phyloP scores from a whole-genome alignment of 192 early-diverging fungal species.

The Haplosporangium gracile region DNA sequence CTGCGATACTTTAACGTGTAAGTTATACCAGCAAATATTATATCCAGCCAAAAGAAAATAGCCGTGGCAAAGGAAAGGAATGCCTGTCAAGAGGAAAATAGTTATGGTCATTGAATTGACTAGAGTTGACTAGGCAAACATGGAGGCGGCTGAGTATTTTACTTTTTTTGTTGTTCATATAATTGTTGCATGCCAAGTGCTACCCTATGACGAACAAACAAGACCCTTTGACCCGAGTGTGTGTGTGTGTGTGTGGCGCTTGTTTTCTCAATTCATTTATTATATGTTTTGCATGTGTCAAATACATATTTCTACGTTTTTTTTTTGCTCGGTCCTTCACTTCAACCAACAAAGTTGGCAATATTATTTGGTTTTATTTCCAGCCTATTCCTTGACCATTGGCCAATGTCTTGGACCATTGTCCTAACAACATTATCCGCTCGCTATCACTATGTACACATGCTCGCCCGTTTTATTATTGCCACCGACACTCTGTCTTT shows the following conservation, averaged over 20 bases:
- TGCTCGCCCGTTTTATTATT: not conserved
- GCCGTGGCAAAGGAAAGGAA: not conserved
- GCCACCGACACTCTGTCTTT: not conserved
- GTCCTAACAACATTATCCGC: not conserved
- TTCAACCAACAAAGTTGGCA: no score
- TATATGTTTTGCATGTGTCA: slow-evolving; percentile 1
- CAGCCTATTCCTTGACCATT: not conserved
- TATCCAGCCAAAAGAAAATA: not conserved
- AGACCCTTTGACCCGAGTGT: not conserved
- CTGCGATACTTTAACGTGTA: not conserved
- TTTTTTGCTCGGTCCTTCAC: not conserved
- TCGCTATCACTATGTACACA: not conserved
- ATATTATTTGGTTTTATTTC: not conserved
- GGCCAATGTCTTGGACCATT: not conserved
- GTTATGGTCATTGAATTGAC: not conserved
- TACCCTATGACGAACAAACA: not conserved
- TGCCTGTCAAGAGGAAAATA: not conserved
- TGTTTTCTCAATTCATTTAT: not conserved
- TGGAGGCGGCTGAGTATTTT: not conserved
- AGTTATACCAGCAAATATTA: not conserved
- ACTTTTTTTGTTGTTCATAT: no score
- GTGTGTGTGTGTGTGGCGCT: not conserved
- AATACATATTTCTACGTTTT: not conserved
- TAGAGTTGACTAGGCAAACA: not conserved
- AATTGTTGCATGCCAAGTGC: no score